Percentiles rank a stretch among this genome's conserved stretches.
phyloP scores from a whole-genome alignment of 768 basidiomycete species.

The Boletales sp. region DNA sequence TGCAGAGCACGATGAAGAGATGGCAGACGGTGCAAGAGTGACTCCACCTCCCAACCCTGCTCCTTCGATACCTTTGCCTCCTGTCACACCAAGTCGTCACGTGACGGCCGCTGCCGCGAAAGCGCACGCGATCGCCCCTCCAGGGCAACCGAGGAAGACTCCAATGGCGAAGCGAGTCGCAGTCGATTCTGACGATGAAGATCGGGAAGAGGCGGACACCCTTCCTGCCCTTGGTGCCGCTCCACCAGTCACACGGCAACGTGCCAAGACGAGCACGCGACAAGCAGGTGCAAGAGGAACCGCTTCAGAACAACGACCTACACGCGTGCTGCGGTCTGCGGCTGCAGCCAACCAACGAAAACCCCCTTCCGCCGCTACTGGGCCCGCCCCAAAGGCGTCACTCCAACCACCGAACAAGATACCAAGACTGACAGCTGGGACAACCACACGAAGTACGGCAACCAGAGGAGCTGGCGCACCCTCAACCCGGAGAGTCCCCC shows the following conservation, averaged over 20 bases:
- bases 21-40: constrained; percentile 42
- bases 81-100: constrained; percentile 80
- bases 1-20: constrained; percentile 68
- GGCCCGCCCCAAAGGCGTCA: constrained; percentile 37
- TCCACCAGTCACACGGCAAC: constrained; percentile 35
- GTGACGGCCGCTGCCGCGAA: constrained; percentile 66
- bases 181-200: constrained; percentile 67
- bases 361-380: constrained; percentile 38
- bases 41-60: constrained; percentile 25
- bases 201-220: constrained; percentile 46
- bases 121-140: constrained; percentile 68
- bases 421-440: constrained; percentile 56
- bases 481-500: constrained; percentile 35
- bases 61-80: constrained; percentile 43
- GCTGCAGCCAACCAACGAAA: constrained; percentile 53
- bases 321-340: constrained; percentile 71
- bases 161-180: constrained; percentile 71
- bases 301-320: constrained; percentile 68
- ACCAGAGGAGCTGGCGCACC: constrained; percentile 30
- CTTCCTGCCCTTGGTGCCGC: constrained; percentile 59
- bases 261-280: constrained; percentile 37
- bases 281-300: constrained; percentile 47
- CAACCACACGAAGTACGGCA: constrained; percentile 47
- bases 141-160: constrained; percentile 85
- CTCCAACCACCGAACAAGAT: constrained; percentile 62